phyloP scores from a whole-genome alignment of 306 rosid genomes.

The Cucurbita ficifolia region DNA sequence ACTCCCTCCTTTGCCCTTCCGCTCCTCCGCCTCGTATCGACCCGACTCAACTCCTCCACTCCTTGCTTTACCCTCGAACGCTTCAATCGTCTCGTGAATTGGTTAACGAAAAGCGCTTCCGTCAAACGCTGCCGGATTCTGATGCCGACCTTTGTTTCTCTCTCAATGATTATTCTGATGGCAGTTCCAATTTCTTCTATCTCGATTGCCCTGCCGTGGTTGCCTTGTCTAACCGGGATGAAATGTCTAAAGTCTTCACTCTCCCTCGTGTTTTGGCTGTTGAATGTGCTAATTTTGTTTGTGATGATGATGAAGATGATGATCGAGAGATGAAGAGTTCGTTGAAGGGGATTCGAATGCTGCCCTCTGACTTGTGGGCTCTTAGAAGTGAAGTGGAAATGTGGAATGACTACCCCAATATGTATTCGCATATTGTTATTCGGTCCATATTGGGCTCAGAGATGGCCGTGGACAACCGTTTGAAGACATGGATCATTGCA shows the following conservation, averaged over 20 bases:
- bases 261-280: conserved; percentile 46
- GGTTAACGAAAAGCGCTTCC: conserved; percentile 1
- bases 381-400: conserved; percentile 33
- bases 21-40: conserved; percentile 16
- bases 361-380: conserved; percentile 46
- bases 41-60: conserved; percentile 10
- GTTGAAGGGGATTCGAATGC: conserved; percentile 12
- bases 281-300: conserved; percentile 21
- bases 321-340: background rate
- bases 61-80: conserved; percentile 37
- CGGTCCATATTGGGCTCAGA: conserved; percentile 22
- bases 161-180: conserved; percentile 17
- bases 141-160: conserved; percentile 40
- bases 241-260: conserved; percentile 20
- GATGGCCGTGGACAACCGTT: conserved; percentile 12
- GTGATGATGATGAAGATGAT: background rate
- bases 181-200: conserved; percentile 42
- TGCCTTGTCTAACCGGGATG: conserved; percentile 15
- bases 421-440: conserved; percentile 24
- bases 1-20: conserved; percentile 51
- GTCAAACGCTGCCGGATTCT: conserved; percentile 9
- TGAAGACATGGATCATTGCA: conserved; percentile 36
- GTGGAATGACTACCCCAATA: conserved; percentile 45
- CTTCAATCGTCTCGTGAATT: conserved; percentile 14
- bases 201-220: conserved; percentile 53